Percentiles rank a stretch among this genome's conserved stretches.
Evolutionary conservation across 257 asterid species (phyloP).

Genomic region (Eustoma russellianum): DNA sequence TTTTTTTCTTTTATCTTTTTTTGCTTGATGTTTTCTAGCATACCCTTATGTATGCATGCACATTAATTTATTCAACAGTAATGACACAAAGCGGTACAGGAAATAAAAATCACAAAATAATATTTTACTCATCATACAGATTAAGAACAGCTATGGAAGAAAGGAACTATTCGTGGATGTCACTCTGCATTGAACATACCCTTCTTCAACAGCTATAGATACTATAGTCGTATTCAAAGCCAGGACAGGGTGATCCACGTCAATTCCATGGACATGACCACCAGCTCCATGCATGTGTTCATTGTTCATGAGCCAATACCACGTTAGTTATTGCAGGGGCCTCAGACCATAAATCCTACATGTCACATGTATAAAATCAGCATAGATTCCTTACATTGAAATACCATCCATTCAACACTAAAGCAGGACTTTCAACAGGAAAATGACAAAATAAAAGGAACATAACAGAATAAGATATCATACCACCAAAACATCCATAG

Average conservation of each 20-base stretch:
- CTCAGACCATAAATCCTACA: conserved; percentile 55
- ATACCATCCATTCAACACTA: conserved; percentile 1
- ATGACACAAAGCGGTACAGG: too few relatives aligned
- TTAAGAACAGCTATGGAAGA: not conserved
- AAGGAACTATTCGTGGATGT: too few relatives aligned
- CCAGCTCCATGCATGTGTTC: conserved; percentile 33
- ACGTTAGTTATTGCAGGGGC: conserved; percentile 59
- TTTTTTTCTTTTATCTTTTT: too few relatives aligned
- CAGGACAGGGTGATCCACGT: conserved; percentile 83
- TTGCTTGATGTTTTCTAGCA: too few relatives aligned
- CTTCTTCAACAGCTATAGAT: conserved; percentile 88
- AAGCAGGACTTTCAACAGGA: not conserved
- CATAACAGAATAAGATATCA: conserved; percentile 5
- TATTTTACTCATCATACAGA: not conserved
- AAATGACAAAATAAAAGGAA: not conserved
- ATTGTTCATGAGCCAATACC: conserved; percentile 27
- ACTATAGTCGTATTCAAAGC: conserved; percentile 72
- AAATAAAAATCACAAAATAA: too few relatives aligned
- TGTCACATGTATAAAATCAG: not conserved
- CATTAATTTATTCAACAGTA: too few relatives aligned
- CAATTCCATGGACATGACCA: conserved; percentile 79
- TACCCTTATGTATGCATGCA: too few relatives aligned
- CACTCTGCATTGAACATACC: conserved; percentile 30
- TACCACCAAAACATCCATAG: conserved; percentile 68
- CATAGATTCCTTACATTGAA: not conserved